Conservation (phyloP, 176 grass and related monocot genomes). For the Raddia distichophylla region DNA sequence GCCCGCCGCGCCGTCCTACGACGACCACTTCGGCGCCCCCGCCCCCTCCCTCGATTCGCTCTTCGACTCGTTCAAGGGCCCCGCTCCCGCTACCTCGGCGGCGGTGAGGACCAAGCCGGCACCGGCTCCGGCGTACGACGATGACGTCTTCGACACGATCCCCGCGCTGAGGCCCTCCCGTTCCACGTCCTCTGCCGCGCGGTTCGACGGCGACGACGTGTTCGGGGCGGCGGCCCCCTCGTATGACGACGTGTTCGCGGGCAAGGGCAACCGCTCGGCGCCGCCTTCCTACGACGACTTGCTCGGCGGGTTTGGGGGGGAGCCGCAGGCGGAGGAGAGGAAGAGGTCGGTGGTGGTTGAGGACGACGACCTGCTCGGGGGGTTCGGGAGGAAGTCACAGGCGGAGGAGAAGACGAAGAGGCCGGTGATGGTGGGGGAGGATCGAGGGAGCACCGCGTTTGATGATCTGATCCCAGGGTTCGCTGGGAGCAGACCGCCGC, state of each 20-base stretch:
- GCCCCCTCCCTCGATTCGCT: slow-evolving; percentile 49
- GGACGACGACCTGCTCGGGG: slow-evolving; percentile 69
- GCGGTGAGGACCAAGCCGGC: slow-evolving; percentile 15
- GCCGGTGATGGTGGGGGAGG: slow-evolving; percentile 20
- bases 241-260: slow-evolving; percentile 69
- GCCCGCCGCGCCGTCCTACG: slow-evolving; percentile 48
- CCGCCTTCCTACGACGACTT: slow-evolving; percentile 70
- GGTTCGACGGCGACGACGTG: slow-evolving; percentile 50
- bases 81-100: slow-evolving; percentile 15
- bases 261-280: background rate
- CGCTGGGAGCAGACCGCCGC: slow-evolving; percentile 41
- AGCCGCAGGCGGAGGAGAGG: slow-evolving; percentile 31
- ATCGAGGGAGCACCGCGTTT: slow-evolving; percentile 34
- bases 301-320: slow-evolving; percentile 59
- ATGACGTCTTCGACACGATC: slow-evolving; percentile 53
- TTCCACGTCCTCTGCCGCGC: slow-evolving; percentile 40
- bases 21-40: slow-evolving; percentile 48
- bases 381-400: slow-evolving; percentile 45
- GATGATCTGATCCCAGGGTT: slow-evolving; percentile 90
- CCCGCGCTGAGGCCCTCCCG: slow-evolving; percentile 34
- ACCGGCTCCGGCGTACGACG: slow-evolving; percentile 40
- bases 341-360: slow-evolving; percentile 34
- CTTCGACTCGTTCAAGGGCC: slow-evolving; percentile 51
- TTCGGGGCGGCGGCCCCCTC: slow-evolving; percentile 51
- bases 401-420: slow-evolving; percentile 32